Evolutionary conservation across 2,329 filamentous ascomycete genomes (phyloP).

Genomic region (Ophiocordyceps robertsii): DNA sequence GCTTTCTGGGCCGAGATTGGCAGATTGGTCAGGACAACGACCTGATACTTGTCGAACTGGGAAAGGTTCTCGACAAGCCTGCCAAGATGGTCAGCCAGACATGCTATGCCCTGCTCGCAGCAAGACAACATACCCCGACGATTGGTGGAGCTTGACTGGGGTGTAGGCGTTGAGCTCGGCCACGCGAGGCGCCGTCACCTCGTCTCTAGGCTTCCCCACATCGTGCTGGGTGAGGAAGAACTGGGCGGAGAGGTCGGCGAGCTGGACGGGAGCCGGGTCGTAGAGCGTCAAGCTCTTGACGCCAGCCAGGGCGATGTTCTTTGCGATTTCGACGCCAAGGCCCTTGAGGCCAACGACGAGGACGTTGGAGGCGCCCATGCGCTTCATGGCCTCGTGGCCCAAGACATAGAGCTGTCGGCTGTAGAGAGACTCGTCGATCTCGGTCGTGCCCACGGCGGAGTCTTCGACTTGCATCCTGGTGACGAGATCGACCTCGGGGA

Average conservation of each 20-base stretch:
- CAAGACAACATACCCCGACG: constrained; percentile 28
- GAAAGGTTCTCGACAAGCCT: constrained; percentile 65
- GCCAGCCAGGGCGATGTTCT: constrained; percentile 94
- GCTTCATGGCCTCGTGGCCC: constrained; percentile 85
- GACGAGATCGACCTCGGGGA: constrained; percentile 46
- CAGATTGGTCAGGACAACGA: constrained; percentile 79
- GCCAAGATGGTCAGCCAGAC: constrained; percentile 5
- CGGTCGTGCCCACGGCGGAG: constrained; percentile 37
- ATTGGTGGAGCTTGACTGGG: constrained; percentile 66
- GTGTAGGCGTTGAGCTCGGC: constrained; percentile 96
- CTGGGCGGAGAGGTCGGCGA: constrained; percentile 87
- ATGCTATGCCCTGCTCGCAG: no score
- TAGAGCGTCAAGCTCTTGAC: constrained; percentile 94
- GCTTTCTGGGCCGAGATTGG: constrained; percentile 66
- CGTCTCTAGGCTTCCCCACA: constrained; percentile 81
- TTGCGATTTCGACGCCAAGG: constrained; percentile 93
- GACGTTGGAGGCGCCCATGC: constrained; percentile 93
- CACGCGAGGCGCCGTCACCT: constrained; percentile 75
- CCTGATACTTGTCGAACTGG: constrained; percentile 81
- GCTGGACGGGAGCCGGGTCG: constrained; percentile 72
- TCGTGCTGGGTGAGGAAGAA: constrained; percentile 88
- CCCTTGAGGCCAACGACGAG: constrained; percentile 86
- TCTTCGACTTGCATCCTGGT: constrained; percentile 54
- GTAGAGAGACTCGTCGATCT: constrained; percentile 63
- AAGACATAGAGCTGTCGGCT: constrained; percentile 61